Evolutionary conservation across 108 stramenopile species (phyloP).

Genomic region (Conticribra weissflogii): DNA sequence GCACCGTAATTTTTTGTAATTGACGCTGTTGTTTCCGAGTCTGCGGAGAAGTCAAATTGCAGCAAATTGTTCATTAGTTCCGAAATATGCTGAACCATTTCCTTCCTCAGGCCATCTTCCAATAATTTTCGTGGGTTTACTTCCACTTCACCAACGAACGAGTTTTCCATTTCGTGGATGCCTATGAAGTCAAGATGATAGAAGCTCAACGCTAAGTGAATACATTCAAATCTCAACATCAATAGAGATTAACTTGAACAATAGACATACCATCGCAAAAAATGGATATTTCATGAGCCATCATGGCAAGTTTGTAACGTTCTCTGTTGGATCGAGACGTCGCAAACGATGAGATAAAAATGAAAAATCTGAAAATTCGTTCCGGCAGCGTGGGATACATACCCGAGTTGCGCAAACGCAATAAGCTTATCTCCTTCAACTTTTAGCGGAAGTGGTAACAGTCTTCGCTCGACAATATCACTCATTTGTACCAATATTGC

Average conservation of each 20-base stretch:
- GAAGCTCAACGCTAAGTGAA: not conserved
- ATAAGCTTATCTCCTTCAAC: constrained; percentile 55
- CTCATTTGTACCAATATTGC: constrained; percentile 55
- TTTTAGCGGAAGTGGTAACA: constrained; percentile 45
- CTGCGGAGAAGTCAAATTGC: constrained; percentile 50
- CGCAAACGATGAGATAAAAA: too few species aligned
- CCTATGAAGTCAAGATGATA: constrained; percentile 4
- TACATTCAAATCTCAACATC: not conserved
- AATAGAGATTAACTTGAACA: not conserved
- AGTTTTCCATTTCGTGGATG: constrained; percentile 69
- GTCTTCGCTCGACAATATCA: constrained; percentile 31
- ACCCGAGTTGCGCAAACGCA: constrained; percentile 50
- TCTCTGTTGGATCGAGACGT: too few species aligned
- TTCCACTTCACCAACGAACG: constrained; percentile 61
- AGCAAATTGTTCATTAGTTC: constrained; percentile 48
- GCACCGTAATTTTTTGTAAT: constrained; percentile 28
- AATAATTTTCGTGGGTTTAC: constrained; percentile 63
- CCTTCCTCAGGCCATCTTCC: constrained; percentile 64
- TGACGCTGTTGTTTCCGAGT: constrained; percentile 40
- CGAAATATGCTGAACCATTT: constrained; percentile 58
- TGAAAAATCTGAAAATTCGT: not conserved
- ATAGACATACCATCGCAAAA: constrained; percentile 59
- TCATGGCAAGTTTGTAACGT: constrained; percentile 46
- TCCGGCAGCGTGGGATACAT: constrained; percentile 43
- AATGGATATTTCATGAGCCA: constrained; percentile 63